phyloP scores from a whole-genome alignment of 2,329 filamentous ascomycete species.

The Microdochium nivale region DNA sequence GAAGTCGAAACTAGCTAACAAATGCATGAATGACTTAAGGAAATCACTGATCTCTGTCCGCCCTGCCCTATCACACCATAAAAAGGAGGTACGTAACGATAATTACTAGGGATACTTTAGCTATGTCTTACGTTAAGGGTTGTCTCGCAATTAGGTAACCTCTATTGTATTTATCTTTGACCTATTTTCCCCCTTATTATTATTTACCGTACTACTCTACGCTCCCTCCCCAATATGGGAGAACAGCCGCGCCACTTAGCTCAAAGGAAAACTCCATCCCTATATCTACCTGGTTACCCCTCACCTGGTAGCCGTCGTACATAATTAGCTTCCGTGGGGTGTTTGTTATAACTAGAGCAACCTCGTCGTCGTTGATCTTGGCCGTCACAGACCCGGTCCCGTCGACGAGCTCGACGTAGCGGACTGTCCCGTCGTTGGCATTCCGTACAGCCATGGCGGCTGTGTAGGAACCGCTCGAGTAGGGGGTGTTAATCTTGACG shows the following conservation, averaged over 20 bases:
- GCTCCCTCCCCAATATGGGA: not conserved
- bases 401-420: not conserved
- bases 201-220: not conserved
- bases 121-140: too few relatives aligned
- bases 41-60: too few relatives aligned
- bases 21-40: too few relatives aligned
- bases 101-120: too few relatives aligned
- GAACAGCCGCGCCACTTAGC: not conserved
- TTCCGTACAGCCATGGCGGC: not conserved
- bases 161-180: not conserved
- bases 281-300: not conserved
- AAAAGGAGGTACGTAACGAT: too few relatives aligned
- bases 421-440: not conserved
- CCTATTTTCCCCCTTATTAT: not conserved
- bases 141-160: too few relatives aligned
- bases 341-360: not conserved
- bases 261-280: not conserved
- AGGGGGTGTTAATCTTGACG: not conserved
- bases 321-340: not conserved
- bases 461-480: not conserved
- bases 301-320: not conserved
- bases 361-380: not conserved
- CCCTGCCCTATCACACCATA: too few relatives aligned
- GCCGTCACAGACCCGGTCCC: not conserved
- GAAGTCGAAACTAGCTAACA: too few relatives aligned